These are phyloP conservation scores for Neonectria coccinea DNA, from an alignment of 2,329 filamentous ascomycete genomes.

Conservation along the genomic window DNA sequence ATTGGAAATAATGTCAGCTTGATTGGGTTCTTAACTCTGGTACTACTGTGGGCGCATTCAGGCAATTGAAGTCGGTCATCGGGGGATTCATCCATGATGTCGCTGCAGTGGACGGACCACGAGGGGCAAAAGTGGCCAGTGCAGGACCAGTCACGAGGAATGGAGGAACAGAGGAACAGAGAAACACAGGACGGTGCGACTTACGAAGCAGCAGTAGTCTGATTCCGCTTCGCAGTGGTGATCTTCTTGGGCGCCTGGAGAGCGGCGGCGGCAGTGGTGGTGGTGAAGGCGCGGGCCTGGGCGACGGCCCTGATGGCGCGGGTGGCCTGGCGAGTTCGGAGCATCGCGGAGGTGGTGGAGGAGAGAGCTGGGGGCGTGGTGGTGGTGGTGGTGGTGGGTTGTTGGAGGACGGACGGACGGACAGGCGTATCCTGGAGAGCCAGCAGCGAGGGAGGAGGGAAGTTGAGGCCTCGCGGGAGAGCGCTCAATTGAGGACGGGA, in stretches of 20 bases:
- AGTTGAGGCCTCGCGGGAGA: slow-evolving; percentile 14
- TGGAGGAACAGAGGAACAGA: slow-evolving; percentile 24
- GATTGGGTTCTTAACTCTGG: slow-evolving; percentile 25
- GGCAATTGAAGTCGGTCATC: slow-evolving; percentile 15
- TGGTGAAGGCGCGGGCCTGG: slow-evolving; percentile 56
- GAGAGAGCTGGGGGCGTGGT: slow-evolving; percentile 25
- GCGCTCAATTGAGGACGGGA: slow-evolving; percentile 35
- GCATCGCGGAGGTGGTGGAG: slow-evolving; percentile 34
- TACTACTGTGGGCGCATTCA: slow-evolving; percentile 6
- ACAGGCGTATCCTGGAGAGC: slow-evolving; percentile 28
- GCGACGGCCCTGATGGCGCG: slow-evolving; percentile 60
- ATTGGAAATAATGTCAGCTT: slow-evolving; percentile 27
- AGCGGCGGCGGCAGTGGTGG: slow-evolving; percentile 50
- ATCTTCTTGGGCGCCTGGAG: slow-evolving; percentile 55
- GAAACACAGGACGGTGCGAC: slow-evolving; percentile 47
- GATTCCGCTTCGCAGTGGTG: slow-evolving; percentile 57
- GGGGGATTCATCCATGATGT: slow-evolving; percentile 1
- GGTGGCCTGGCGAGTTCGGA: slow-evolving; percentile 35
- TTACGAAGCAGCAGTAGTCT: slow-evolving; percentile 64
- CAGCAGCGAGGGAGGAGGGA: slow-evolving; percentile 19
- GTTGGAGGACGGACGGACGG: slow-evolving; percentile 13
- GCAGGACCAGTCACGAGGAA: slow-evolving; percentile 4
- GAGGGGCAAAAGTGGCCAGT: slow-evolving; percentile 30
- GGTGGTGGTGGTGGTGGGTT: slow-evolving; percentile 19
- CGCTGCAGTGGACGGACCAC: slow-evolving; percentile 15